Percentiles rank a stretch among this genome's conserved stretches.
Evolutionary conservation across 768 basidiomycete genomes (phyloP).

Genomic region (Russula sp.): DNA sequence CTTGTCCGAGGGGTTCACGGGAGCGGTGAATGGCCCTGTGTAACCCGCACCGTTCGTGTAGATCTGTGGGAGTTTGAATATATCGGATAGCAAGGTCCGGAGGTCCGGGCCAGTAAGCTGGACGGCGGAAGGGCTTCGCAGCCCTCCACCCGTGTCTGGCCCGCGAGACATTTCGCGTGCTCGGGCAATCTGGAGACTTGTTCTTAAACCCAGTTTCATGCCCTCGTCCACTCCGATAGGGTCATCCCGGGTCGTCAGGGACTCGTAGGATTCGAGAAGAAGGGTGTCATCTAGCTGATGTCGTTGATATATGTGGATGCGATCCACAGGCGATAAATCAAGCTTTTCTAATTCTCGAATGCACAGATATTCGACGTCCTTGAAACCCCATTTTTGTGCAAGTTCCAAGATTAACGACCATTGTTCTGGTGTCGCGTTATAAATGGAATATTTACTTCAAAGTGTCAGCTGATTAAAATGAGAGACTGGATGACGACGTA

Average conservation of each 20-base stretch:
- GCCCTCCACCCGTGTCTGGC: background rate
- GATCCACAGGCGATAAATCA: constrained; percentile 30
- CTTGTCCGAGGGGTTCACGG: background rate
- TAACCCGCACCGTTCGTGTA: background rate
- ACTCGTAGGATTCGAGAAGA: constrained; percentile 32
- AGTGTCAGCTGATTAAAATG: background rate
- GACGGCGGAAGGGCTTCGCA: constrained; percentile 7
- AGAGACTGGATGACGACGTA: constrained; percentile 17
- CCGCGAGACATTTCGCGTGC: constrained; percentile 31
- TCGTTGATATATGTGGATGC: constrained; percentile 34
- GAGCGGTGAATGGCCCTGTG: background rate
- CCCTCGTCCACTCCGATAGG: constrained; percentile 35
- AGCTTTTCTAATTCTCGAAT: constrained; percentile 35
- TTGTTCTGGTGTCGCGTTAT: constrained; percentile 33
- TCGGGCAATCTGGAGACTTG: constrained; percentile 31
- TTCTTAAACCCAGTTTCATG: constrained; percentile 35
- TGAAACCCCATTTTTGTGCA: constrained; percentile 36
- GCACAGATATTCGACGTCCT: constrained; percentile 33
- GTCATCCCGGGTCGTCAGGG: constrained; percentile 32
- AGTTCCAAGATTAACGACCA: constrained; percentile 38
- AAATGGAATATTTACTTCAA: constrained; percentile 32
- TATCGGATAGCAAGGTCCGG: background rate
- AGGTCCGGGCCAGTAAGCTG: constrained; percentile 1
- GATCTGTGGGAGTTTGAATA: constrained; percentile 3
- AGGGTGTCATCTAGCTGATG: constrained; percentile 30